Conservation (phyloP, 2,329 filamentous ascomycete genomes). For the Penicillium expansum region DNA sequence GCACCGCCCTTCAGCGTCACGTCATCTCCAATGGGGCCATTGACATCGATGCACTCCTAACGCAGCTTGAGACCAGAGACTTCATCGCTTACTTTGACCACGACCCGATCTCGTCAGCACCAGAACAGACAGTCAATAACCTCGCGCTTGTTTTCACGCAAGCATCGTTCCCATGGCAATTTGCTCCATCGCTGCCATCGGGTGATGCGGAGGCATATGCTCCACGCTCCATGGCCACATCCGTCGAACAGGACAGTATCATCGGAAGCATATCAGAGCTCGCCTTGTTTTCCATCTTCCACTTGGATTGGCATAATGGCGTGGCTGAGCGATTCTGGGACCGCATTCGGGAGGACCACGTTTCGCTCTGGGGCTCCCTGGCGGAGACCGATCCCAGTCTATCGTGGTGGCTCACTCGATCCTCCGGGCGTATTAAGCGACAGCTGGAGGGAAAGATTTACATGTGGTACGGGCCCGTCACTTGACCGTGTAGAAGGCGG, state of each 20-base stretch:
- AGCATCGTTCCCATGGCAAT: background rate
- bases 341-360: background rate
- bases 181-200: background rate
- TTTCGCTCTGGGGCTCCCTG: background rate
- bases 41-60: background rate
- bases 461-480: background rate
- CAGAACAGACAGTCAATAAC: background rate
- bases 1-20: background rate
- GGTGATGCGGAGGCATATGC: background rate
- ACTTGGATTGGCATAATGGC: background rate
- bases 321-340: conserved; percentile 1
- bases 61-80: background rate
- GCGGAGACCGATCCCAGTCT: conserved; percentile 1
- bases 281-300: background rate
- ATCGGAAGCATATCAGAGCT: background rate
- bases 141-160: background rate
- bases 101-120: background rate
- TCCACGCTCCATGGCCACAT: background rate
- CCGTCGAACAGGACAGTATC: background rate
- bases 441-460: background rate
- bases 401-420: conserved; percentile 2
- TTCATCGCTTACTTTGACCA: conserved; percentile 1
- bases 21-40: background rate
- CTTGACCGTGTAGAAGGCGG: background rate
- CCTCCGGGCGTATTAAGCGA: background rate